Percentiles rank a stretch among this genome's conserved stretches.
phyloP scores from a whole-genome alignment of 139 green algal species.

The Eudorina sp. region DNA sequence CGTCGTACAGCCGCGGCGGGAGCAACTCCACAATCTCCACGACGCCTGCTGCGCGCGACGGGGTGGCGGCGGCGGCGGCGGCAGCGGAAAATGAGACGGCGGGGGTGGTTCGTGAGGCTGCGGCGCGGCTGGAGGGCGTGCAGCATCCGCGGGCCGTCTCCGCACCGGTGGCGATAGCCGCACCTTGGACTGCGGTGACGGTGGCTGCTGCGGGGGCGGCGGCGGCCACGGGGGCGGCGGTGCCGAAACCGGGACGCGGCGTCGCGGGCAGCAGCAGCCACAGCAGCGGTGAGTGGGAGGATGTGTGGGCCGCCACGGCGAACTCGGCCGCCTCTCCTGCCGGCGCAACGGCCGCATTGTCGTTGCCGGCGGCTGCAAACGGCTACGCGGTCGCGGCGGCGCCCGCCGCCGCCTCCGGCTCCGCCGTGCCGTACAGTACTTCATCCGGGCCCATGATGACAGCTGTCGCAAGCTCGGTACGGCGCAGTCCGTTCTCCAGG shows the following conservation, averaged over 20 bases:
- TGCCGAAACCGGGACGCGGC: neutral
- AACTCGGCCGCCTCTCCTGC: neutral
- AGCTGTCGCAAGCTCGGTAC: too few species aligned
- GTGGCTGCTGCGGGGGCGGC: neutral
- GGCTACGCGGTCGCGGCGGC: neutral
- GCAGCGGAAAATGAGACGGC: neutral
- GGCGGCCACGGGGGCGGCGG: neutral
- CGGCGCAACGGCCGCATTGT: too few species aligned
- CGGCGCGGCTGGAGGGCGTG: neutral
- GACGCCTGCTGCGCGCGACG: neutral
- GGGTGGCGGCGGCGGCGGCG: neutral
- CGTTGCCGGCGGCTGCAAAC: neutral
- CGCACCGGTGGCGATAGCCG: too few species aligned
- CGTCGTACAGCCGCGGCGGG: conserved; percentile 2
- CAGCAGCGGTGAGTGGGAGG: conserved; percentile 35
- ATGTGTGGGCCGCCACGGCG: conserved; percentile 11
- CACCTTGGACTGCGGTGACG: neutral
- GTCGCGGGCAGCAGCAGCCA: neutral
- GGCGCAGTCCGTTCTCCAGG: too few species aligned
- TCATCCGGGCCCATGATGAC: too few species aligned
- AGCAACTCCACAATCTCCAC: neutral
- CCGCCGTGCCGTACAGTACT: neutral
- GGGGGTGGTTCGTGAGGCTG: neutral
- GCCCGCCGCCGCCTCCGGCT: neutral
- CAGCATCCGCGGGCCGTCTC: too few species aligned